Conservation (phyloP, 495 filamentous ascomycete genomes). For the Penicillium silybi region DNA sequence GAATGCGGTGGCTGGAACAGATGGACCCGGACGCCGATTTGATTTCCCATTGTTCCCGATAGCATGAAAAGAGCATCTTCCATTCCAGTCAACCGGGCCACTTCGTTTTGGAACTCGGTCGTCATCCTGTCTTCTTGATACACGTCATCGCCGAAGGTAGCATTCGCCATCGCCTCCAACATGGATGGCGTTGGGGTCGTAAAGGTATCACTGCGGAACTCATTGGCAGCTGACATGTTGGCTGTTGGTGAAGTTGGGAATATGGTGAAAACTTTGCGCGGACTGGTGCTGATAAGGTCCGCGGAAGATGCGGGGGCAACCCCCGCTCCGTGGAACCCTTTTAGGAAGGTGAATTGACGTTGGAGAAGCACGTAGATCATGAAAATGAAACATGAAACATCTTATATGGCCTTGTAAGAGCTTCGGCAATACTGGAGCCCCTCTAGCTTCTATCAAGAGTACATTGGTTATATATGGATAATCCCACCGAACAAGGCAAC, state of each 20-base stretch:
- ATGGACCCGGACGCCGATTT: conserved; percentile 64
- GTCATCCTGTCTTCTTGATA: conserved; percentile 65
- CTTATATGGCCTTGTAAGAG: no score
- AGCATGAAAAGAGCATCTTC: conserved; percentile 68
- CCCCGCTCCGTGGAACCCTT: no score
- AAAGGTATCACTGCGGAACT: conserved; percentile 56
- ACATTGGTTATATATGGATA: background rate
- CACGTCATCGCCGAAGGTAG: conserved; percentile 68
- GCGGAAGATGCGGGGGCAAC: background rate
- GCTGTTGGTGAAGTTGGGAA: no score
- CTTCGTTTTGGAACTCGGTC: conserved; percentile 56
- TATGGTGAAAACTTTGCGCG: no score
- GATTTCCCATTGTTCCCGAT: conserved; percentile 84
- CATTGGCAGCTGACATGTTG: conserved; percentile 10
- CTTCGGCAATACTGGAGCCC: background rate
- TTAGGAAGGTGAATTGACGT: no score
- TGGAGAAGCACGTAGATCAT: no score
- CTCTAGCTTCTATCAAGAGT: background rate
- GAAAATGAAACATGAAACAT: no score
- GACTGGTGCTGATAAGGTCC: background rate
- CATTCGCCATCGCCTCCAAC: conserved; percentile 57
- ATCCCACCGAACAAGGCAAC: background rate
- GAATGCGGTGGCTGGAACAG: conserved; percentile 67
- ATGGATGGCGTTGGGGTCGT: conserved; percentile 72
- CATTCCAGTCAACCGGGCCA: conserved; percentile 64